Base-by-base conservation (phyloP, 192 early-diverging fungal species). In the Backusella macrospora region DNA sequence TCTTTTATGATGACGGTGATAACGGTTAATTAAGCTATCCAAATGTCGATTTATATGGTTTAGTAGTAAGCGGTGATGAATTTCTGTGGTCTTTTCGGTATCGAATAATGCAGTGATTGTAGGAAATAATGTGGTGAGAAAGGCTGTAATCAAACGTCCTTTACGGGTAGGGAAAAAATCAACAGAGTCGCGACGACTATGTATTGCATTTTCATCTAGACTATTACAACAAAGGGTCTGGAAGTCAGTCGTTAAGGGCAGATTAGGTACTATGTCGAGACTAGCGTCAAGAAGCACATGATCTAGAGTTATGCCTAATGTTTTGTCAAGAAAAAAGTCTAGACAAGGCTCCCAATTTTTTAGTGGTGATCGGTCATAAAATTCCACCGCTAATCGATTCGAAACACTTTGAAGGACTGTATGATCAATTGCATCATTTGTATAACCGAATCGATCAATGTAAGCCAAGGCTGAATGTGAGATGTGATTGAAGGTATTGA, bases 271-370 rank as follows among this genome's bases (percentile, higher is more conserved):
- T 23, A 59, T 59, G 52, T 59, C 52, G 8, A 45, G 44, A 13
- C 29, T n/a, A 26, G 37, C 16, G 34, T 75, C 74, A 55, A 64
- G 45, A 16, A 76, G 38, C 18, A 76, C 75, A 70, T 76, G 75
- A 62, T 76, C 75, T 12, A 76, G 68, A 34, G 71, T 38, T 21
- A 76, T 70, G 44, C 49, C 68, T 15, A 76, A 21, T 15, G 75
- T 76, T 49, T 76, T 76, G 69, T 76, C 75, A 42, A 76, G 45
- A 39, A 64, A 71, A 66, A 70, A 76, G 26, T 76, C 75, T 46
- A 76, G 37, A 63, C 75, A 70, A 29, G 68, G 75, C n/a, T 76
- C 66, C 75, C 75, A 76, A 70, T 76, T 52, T 40, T 49, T 46
- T n/a, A 55, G 70, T 47, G 75, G 75, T 23, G 75, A 49, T 8